Conservation (phyloP, 1,139 yeast genomes). For the Debaryomyces nepalensis region DNA sequence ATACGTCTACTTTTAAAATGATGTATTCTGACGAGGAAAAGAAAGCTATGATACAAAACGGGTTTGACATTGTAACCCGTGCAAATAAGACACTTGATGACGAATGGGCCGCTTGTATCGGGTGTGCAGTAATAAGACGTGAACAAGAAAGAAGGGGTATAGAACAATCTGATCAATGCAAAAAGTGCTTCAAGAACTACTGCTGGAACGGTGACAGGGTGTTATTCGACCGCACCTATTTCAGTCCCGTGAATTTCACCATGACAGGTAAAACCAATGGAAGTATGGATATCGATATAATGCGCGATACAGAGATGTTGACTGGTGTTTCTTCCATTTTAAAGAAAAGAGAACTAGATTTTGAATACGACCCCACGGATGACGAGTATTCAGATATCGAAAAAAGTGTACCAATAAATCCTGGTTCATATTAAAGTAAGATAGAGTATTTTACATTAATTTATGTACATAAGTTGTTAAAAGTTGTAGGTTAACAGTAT, state of each 20-base stretch:
- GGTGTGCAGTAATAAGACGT: slow-evolving; percentile 49
- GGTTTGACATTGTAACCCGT: slow-evolving; percentile 39
- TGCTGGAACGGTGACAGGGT: slow-evolving; percentile 45
- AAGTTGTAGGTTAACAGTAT: background rate
- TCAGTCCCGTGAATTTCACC: slow-evolving; percentile 33
- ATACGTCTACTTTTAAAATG: slow-evolving; percentile 42
- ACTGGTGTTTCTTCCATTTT: slow-evolving; percentile 4
- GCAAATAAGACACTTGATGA: slow-evolving; percentile 40
- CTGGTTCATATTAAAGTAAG: too few species aligned
- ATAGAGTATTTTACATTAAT: too few species aligned
- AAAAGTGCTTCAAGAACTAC: slow-evolving; percentile 41
- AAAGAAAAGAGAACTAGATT: slow-evolving; percentile 7
- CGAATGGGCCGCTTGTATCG: slow-evolving; percentile 47
- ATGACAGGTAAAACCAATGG: slow-evolving; percentile 32
- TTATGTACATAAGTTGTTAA: too few species aligned
- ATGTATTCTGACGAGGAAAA: slow-evolving; percentile 40
- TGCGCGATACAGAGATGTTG: background rate
- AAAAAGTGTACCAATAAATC: slow-evolving; percentile 5
- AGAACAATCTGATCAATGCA: slow-evolving; percentile 44
- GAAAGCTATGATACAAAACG: slow-evolving; percentile 43
- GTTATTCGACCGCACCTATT: slow-evolving; percentile 15
- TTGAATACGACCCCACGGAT: too few species aligned
- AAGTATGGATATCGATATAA: slow-evolving; percentile 3
- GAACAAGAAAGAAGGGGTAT: slow-evolving; percentile 47
- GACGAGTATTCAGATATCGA: background rate